Conservation (phyloP, 768 basidiomycete species). For the Rhodotorula paludigena region DNA sequence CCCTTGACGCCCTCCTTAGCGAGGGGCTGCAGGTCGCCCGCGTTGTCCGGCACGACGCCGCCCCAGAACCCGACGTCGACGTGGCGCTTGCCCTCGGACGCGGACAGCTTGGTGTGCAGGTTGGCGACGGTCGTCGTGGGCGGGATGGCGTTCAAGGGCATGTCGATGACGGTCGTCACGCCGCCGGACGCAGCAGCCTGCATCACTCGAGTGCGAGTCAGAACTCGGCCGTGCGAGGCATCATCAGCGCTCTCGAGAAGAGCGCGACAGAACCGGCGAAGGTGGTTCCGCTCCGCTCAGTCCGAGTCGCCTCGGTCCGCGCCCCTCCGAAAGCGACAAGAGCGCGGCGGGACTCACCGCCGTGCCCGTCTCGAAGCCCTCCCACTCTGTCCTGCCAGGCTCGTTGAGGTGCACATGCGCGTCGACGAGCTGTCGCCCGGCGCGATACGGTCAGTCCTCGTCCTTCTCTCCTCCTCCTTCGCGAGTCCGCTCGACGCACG, state of each 20-base stretch:
- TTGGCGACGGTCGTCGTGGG: constrained; percentile 83
- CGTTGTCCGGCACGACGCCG: constrained; percentile 86
- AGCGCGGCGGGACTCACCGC: constrained; percentile 21
- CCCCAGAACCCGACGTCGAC: constrained; percentile 91
- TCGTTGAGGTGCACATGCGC: constrained; percentile 44
- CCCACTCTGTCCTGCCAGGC: constrained; percentile 43
- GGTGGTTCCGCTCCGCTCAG: no score
- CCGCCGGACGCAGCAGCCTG: constrained; percentile 83
- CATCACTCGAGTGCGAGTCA: no score
- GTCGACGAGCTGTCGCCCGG: constrained; percentile 32
- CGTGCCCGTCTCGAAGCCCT: constrained; percentile 38
- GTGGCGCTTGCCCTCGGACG: constrained; percentile 67
- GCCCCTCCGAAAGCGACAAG: no score
- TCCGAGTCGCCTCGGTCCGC: no score
- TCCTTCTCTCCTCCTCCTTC: no score
- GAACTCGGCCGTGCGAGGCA: not conserved
- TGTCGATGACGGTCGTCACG: constrained; percentile 91
- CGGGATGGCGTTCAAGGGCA: constrained; percentile 96
- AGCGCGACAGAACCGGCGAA: not conserved
- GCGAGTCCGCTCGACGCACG: constrained; percentile 10
- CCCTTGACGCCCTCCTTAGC: constrained; percentile 78
- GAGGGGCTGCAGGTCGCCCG: constrained; percentile 68
- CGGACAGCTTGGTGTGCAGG: constrained; percentile 64
- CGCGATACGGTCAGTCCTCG: no score
- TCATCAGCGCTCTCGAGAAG: not conserved